Evolutionary conservation across 2,329 filamentous ascomycete species (phyloP).

Genomic region (Colletotrichum lindemuthianum): DNA sequence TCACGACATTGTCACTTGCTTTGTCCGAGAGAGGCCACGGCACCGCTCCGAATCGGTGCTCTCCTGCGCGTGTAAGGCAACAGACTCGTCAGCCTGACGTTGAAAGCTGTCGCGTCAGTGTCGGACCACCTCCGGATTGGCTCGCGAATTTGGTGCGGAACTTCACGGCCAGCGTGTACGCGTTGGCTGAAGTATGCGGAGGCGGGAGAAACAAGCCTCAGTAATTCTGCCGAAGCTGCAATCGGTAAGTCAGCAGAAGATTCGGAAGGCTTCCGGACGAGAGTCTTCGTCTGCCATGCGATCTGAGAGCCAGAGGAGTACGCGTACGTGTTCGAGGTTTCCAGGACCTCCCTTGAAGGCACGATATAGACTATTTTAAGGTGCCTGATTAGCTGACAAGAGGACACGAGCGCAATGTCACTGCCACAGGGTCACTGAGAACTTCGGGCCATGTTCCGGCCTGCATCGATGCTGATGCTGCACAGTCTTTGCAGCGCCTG

Average conservation of each 20-base stretch:
- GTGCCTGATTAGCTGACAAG: conserved; percentile 2
- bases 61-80: background rate
- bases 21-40: conserved; percentile 11
- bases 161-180: background rate
- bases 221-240: conserved; percentile 4
- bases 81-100: conserved; percentile 5
- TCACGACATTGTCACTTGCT: conserved; percentile 7
- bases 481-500: no score
- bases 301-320: conserved; percentile 28
- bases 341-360: conserved; percentile 22
- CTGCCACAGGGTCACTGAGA: no score
- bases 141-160: conserved; percentile 10
- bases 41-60: conserved; percentile 1
- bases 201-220: background rate
- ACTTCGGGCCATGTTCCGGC: no score
- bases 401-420: conserved; percentile 9
- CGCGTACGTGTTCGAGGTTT: conserved; percentile 32
- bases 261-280: conserved; percentile 1
- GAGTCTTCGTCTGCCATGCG: conserved; percentile 4
- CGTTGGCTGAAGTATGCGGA: background rate
- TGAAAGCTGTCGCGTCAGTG: conserved; percentile 2
- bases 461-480: no score
- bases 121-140: conserved; percentile 16
- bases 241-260: conserved; percentile 1
- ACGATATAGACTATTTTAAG: conserved; percentile 7